These are phyloP conservation scores for Flagelloscypha sp. DNA, from an alignment of 768 basidiomycete genomes.

Conservation along the genomic window DNA sequence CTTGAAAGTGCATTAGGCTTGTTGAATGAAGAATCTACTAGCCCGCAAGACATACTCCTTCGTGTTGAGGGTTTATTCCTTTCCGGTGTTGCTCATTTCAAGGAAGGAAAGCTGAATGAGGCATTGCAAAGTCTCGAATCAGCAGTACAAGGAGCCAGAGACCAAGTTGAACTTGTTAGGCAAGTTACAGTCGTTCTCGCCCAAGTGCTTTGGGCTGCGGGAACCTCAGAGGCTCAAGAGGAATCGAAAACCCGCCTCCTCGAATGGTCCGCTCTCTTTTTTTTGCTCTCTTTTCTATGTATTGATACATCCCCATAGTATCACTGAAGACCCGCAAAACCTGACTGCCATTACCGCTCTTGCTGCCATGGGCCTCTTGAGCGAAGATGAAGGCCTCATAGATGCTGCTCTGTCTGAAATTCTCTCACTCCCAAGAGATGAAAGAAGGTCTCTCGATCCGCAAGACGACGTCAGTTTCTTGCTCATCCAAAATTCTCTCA, in stretches of 20 bases:
- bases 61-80: conserved; percentile 63
- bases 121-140: conserved; percentile 64
- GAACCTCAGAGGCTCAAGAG: conserved; percentile 67
- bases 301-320: conserved; percentile 33
- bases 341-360: conserved; percentile 74
- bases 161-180: conserved; percentile 43
- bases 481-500: conserved; percentile 61
- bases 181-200: conserved; percentile 76
- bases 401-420: conserved; percentile 86
- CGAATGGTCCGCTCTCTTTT: conserved; percentile 54
- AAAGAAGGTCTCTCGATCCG: conserved; percentile 60
- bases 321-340: conserved; percentile 71
- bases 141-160: conserved; percentile 48
- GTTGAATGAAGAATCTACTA: no score
- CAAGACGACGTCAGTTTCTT: conserved; percentile 63
- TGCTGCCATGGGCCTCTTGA: conserved; percentile 84
- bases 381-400: conserved; percentile 67
- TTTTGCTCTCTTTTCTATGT: conserved; percentile 1
- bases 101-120: conserved; percentile 46
- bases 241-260: conserved; percentile 71
- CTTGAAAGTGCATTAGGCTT: conserved; percentile 70
- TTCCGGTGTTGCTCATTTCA: conserved; percentile 64
- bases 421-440: conserved; percentile 56
- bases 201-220: conserved; percentile 77
- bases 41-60: conserved; percentile 42